Conservation (phyloP, 2,329 filamentous ascomycete species). For the Botryotinia convoluta region DNA sequence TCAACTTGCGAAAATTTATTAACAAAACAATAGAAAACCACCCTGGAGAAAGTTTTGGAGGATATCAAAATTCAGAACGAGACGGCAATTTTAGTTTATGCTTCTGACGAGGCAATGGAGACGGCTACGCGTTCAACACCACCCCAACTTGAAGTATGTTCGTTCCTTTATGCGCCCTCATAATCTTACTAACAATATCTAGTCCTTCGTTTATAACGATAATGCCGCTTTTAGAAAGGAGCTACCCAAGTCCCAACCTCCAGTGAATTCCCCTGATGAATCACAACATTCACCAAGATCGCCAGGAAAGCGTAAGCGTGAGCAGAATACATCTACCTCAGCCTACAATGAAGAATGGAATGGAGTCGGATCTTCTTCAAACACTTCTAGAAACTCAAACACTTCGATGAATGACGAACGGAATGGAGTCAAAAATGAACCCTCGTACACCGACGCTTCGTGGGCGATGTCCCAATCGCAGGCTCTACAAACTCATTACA, state of each 20-base stretch:
- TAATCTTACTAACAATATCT: constrained; percentile 26
- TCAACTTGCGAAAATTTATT: background rate
- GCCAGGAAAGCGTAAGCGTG: constrained; percentile 34
- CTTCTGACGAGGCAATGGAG: constrained; percentile 49
- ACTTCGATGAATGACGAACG: constrained; percentile 12
- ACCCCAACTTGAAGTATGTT: constrained; percentile 40
- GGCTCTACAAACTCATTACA: background rate
- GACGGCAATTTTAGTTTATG: constrained; percentile 51
- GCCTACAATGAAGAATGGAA: constrained; percentile 19
- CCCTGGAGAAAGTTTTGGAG: constrained; percentile 45
- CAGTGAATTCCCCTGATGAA: constrained; percentile 14
- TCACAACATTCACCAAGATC: constrained; percentile 16
- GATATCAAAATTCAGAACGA: constrained; percentile 50
- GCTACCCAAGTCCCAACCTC: constrained; percentile 33
- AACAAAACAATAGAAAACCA: constrained; percentile 45
- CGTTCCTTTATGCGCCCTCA: background rate
- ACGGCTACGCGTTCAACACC: constrained; percentile 39
- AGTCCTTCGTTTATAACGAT: constrained; percentile 51
- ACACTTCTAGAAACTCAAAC: constrained; percentile 12
- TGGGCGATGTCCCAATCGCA: background rate
- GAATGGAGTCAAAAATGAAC: constrained; percentile 2
- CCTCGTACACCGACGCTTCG: background rate
- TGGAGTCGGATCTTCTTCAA: constrained; percentile 9
- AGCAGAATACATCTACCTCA: constrained; percentile 24
- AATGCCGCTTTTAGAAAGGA: constrained; percentile 53